Evolutionary conservation across 2,329 filamentous ascomycete species (phyloP).

Genomic region (Alternaria brassicicola): DNA sequence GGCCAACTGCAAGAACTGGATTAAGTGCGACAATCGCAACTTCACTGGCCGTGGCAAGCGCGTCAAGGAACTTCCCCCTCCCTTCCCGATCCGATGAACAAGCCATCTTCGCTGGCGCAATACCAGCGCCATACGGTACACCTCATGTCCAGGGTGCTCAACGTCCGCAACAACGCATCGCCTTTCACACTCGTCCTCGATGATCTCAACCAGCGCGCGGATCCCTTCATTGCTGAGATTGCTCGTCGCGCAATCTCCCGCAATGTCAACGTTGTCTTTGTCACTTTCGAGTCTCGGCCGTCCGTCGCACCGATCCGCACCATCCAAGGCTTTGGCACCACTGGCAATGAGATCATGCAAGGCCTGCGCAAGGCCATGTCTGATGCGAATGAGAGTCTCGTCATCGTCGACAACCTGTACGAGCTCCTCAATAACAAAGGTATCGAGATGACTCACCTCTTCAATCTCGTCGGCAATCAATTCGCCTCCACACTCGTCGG

Average conservation of each 20-base stretch:
- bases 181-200: constrained; percentile 88
- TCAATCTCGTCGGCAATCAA: constrained; percentile 74
- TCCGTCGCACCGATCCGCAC: constrained; percentile 70
- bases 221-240: constrained; percentile 74
- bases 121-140: constrained; percentile 83
- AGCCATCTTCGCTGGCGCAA: constrained; percentile 53
- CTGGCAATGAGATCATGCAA: constrained; percentile 58
- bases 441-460: constrained; percentile 63
- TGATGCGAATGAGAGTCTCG: constrained; percentile 54
- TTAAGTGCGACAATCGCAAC: constrained; percentile 24
- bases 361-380: constrained; percentile 28
- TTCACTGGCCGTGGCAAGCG: constrained; percentile 20
- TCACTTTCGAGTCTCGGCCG: constrained; percentile 77
- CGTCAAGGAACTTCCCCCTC: constrained; percentile 11
- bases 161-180: constrained; percentile 77
- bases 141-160: constrained; percentile 81
- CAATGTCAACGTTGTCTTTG: constrained; percentile 71
- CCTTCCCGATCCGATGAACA: constrained; percentile 29
- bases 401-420: constrained; percentile 83
- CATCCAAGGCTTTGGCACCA: constrained; percentile 66
- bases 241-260: constrained; percentile 64
- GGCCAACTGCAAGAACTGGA: constrained; percentile 17
- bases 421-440: constrained; percentile 55
- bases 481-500: constrained; percentile 71
- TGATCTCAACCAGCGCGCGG: constrained; percentile 79